Evolutionary conservation across 176 grass and related monocot genomes (phyloP).

Genomic region (Zoysia japonica): DNA sequence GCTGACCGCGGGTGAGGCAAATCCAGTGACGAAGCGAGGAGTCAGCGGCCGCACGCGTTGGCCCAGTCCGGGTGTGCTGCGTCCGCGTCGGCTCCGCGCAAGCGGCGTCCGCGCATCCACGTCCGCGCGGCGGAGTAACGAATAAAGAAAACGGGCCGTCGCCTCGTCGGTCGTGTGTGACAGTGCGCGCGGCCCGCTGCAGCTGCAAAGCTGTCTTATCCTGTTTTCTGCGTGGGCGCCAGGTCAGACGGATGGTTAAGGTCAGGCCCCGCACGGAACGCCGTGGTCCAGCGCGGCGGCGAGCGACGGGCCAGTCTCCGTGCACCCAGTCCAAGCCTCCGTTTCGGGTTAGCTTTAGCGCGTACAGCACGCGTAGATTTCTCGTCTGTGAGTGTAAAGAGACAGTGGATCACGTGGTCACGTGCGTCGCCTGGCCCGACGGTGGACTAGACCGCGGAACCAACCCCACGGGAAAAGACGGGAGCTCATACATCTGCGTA

Average conservation of each 20-base stretch:
- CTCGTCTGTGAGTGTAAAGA: background rate
- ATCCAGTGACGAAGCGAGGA: background rate
- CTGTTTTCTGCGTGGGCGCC: constrained; percentile 29
- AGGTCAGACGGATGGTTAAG: constrained; percentile 16
- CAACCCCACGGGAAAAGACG: background rate
- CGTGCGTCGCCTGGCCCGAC: background rate
- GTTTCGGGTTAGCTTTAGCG: background rate
- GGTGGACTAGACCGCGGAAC: too few relatives aligned
- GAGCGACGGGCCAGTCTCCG: background rate
- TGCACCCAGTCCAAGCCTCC: background rate
- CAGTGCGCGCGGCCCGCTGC: background rate
- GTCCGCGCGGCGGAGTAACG: background rate
- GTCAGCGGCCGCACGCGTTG: background rate
- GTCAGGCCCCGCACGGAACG: background rate
- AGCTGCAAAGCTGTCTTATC: background rate
- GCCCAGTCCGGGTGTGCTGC: background rate
- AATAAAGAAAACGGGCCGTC: background rate
- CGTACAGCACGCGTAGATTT: background rate
- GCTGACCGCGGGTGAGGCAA: background rate
- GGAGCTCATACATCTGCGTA: background rate
- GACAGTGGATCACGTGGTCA: background rate
- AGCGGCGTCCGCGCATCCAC: background rate
- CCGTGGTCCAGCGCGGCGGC: background rate
- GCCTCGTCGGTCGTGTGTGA: background rate
- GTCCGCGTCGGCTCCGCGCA: background rate